Percentiles rank a stretch among this genome's conserved stretches.
Conservation (phyloP, 1,284 basidiomycete species). For the Stygiomarasmius scandens region DNA sequence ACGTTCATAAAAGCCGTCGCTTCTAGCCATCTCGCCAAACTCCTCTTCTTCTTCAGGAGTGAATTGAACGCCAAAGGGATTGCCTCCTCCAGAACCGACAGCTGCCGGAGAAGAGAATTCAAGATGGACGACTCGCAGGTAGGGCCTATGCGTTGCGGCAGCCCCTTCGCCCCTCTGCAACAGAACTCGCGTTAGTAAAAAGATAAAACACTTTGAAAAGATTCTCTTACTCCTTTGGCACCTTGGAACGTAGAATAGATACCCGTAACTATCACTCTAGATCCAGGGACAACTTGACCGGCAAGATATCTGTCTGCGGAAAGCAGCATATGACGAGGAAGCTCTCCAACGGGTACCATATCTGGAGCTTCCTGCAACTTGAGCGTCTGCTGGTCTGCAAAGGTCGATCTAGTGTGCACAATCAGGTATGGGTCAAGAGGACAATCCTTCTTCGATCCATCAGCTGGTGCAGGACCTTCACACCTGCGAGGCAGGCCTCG, state of each 20-base stretch:
- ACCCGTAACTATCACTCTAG: slow-evolving; percentile 92
- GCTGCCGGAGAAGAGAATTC: slow-evolving; percentile 83
- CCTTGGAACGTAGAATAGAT: slow-evolving; percentile 94
- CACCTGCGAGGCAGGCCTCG: slow-evolving; percentile 84
- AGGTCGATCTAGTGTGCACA: slow-evolving; percentile 91
- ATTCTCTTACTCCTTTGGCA: slow-evolving; percentile 64
- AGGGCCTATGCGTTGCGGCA: slow-evolving; percentile 90
- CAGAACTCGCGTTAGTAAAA: neutral
- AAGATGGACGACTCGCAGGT: slow-evolving; percentile 91
- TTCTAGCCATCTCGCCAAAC: slow-evolving; percentile 87
- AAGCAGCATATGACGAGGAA: slow-evolving; percentile 94
- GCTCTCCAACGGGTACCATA: slow-evolving; percentile 98
- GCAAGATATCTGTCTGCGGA: slow-evolving; percentile 91
- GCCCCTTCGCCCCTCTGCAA: slow-evolving; percentile 73
- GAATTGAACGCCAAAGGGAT: slow-evolving; percentile 85
- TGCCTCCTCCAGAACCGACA: slow-evolving; percentile 64
- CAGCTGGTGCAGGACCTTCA: slow-evolving; percentile 67
- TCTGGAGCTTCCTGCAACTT: slow-evolving; percentile 99
- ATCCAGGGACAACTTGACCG: slow-evolving; percentile 92
- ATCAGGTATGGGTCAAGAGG: slow-evolving; percentile 97
- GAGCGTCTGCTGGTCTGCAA: slow-evolving; percentile 95
- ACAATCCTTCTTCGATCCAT: slow-evolving; percentile 88
- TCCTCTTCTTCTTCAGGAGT: slow-evolving; percentile 98
- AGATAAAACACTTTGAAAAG: slow-evolving; percentile 28
- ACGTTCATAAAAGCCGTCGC: slow-evolving; percentile 90